Evolutionary conservation across 1,139 yeast genomes (phyloP).

Genomic region (Suhomyces atakaporum): DNA sequence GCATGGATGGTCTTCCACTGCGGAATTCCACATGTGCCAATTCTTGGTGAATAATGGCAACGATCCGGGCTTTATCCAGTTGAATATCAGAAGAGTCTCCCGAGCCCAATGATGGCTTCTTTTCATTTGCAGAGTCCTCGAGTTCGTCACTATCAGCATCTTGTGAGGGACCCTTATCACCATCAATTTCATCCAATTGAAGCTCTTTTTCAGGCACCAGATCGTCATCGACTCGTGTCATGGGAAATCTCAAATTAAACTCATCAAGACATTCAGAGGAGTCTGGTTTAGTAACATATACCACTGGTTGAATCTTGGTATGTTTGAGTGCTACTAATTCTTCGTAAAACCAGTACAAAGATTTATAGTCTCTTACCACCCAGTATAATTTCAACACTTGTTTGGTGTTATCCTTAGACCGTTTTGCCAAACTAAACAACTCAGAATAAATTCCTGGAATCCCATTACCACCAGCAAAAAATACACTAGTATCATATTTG

Average conservation of each 20-base stretch:
- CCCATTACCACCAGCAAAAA: slow-evolving; percentile 51
- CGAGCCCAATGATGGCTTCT: slow-evolving; percentile 1
- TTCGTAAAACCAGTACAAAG: slow-evolving; percentile 51
- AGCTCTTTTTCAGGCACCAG: slow-evolving; percentile 2
- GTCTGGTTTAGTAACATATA: slow-evolving; percentile 48
- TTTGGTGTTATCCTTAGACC: slow-evolving; percentile 12
- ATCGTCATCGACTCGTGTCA: slow-evolving; percentile 3
- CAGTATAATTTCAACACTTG: slow-evolving; percentile 46
- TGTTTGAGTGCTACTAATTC: slow-evolving; percentile 43
- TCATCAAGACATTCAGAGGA: slow-evolving; percentile 20
- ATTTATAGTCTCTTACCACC: slow-evolving; percentile 49
- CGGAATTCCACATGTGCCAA: slow-evolving; percentile 25
- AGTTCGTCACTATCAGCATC: too few species aligned
- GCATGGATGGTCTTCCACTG: slow-evolving; percentile 35
- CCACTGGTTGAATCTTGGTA: slow-evolving; percentile 33
- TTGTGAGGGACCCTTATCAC: too few species aligned
- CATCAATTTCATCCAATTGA: neutral
- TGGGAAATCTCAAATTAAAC: slow-evolving; percentile 16
- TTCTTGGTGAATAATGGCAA: slow-evolving; percentile 20
- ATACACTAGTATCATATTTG: slow-evolving; percentile 36
- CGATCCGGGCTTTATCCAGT: slow-evolving; percentile 8
- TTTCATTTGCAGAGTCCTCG: neutral
- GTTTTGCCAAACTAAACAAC: slow-evolving; percentile 27
- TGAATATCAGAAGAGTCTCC: neutral
- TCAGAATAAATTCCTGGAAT: slow-evolving; percentile 51